These are phyloP conservation scores for Penicillium sp. DNA, from an alignment of 2,329 filamentous ascomycete species.

Conservation along the genomic window DNA sequence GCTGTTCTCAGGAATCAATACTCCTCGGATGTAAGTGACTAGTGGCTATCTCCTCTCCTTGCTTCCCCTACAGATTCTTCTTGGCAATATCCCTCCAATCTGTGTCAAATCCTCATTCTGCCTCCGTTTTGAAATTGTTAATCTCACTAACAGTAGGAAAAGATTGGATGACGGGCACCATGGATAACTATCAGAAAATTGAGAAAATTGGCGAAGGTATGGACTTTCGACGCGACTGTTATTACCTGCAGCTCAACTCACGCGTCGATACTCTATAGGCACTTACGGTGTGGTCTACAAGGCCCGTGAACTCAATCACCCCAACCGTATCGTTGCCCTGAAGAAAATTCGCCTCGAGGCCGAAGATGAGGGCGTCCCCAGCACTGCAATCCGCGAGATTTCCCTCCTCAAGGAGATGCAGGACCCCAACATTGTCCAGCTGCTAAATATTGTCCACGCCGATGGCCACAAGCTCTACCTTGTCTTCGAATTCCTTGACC, in stretches of 20 bases:
- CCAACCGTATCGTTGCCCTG: conserved; percentile 81
- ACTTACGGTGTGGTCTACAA: conserved; percentile 97
- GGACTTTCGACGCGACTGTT: conserved; percentile 24
- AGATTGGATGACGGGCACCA: conserved; percentile 37
- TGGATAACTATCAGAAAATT: conserved; percentile 96
- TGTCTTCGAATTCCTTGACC: conserved; percentile 86
- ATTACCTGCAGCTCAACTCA: conserved; percentile 10
- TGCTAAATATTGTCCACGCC: conserved; percentile 89
- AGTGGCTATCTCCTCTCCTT: conserved; percentile 10
- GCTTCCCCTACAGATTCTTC: conserved; percentile 10
- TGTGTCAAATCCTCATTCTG: conserved; percentile 3
- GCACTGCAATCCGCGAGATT: conserved; percentile 90
- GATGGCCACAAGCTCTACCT: conserved; percentile 94
- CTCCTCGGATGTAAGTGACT: not conserved
- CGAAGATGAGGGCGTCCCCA: conserved; percentile 90
- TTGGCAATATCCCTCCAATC: conserved; percentile 6
- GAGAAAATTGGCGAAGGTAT: conserved; percentile 95
- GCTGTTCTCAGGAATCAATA: conserved; percentile 2
- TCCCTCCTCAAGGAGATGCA: conserved; percentile 93
- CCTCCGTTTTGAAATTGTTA: conserved; percentile 1
- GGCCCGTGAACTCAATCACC: conserved; percentile 77
- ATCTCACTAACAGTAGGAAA: conserved; percentile 3
- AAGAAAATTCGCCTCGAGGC: conserved; percentile 96
- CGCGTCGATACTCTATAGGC: conserved; percentile 50
- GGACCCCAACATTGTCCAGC: conserved; percentile 82